These are phyloP conservation scores for Cladosporium sp. DNA, from an alignment of 2,329 filamentous ascomycete species.

Conservation along the genomic window DNA sequence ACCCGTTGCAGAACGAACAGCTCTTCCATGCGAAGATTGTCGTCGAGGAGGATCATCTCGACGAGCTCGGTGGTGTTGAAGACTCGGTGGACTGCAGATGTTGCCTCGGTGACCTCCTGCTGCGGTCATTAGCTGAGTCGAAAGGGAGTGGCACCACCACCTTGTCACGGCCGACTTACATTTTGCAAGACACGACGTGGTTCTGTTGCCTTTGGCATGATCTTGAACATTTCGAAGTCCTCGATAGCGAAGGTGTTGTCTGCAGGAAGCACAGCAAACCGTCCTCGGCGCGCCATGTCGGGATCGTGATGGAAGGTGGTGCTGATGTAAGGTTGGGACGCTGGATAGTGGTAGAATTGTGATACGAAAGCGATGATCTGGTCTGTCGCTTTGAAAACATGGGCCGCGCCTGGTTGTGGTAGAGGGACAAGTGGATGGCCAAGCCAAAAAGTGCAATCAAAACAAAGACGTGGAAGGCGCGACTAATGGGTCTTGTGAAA, in stretches of 20 bases:
- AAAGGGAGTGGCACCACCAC: not conserved
- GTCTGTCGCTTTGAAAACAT: not conserved
- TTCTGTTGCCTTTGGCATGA: not conserved
- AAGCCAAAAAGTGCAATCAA: not conserved
- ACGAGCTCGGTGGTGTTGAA: slow-evolving; percentile 18
- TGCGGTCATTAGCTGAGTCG: not conserved
- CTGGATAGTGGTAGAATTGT: not conserved
- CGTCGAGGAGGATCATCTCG: slow-evolving; percentile 11
- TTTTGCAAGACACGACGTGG: not conserved
- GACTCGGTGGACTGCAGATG: slow-evolving; percentile 21
- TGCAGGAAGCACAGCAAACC: not conserved
- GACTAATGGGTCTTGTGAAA: not conserved
- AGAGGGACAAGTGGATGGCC: not conserved
- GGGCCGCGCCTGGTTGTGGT: not conserved
- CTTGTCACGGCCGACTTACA: not conserved
- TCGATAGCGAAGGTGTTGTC: not conserved
- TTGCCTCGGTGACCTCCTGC: not conserved
- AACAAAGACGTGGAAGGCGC: not conserved
- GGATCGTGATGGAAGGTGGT: not conserved
- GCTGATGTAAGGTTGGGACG: not conserved
- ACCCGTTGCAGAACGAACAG: slow-evolving; percentile 19
- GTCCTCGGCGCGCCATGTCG: not conserved
- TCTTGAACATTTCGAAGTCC: not conserved
- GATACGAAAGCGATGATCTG: not conserved
- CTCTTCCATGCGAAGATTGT: not conserved